Base-by-base conservation (phyloP, 345 rosid species). In the Eucalyptus brandiana region DNA sequence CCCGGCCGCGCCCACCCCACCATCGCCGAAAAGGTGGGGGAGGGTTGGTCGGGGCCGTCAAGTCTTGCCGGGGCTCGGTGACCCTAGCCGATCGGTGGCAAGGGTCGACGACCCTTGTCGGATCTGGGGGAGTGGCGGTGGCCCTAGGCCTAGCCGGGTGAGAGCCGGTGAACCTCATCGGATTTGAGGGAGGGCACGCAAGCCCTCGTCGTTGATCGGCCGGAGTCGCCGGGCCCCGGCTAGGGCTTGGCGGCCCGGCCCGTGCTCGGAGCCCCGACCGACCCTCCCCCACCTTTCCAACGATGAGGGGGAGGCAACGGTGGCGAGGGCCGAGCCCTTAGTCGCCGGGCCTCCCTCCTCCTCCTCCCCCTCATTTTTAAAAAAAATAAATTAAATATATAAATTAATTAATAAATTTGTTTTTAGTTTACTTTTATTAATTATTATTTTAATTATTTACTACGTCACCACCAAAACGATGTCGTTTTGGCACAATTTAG, bases 171-270 rank as follows among this genome's bases (percentile, higher is more conserved):
- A 49, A 18, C 5, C 51, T 49, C 1, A 7, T 3, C 0, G 17
- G 6, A 49, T 49, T 0, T 49, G 6, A 18, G 51, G 6, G 51
- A 49, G 51, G 53, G 53, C 53, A 50, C 7, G 3, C 53, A 16
- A 16, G 21, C 8, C 54, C 21, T 51, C 8, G 0, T 0, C 0
- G 1, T 0, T 0, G 2, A 8, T 51, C 0, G 8, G 8, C 1
- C 1, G 4, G 2, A 21, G 1, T 51, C 0, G 21, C 8, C 0
- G 1, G 8, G 54, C 1, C 2, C 0, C 0, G 1, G 54, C 8
- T 0, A 3, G 1, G 21, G 54, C 54, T 17, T 0, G 2, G 0
- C 4, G 0, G 54, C 54, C n/a, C n/a, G n/a, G n/a, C n/a, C n/a
- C n/a, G n/a, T n/a, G n/a, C n/a, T n/a, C n/a, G n/a, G n/a, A n/a